Percentiles rank a stretch among this genome's conserved stretches.
These are phyloP conservation scores for Hyphopichia wangnamkhiaoensis DNA, from an alignment of 1,139 yeast genomes.

Conservation along the genomic window DNA sequence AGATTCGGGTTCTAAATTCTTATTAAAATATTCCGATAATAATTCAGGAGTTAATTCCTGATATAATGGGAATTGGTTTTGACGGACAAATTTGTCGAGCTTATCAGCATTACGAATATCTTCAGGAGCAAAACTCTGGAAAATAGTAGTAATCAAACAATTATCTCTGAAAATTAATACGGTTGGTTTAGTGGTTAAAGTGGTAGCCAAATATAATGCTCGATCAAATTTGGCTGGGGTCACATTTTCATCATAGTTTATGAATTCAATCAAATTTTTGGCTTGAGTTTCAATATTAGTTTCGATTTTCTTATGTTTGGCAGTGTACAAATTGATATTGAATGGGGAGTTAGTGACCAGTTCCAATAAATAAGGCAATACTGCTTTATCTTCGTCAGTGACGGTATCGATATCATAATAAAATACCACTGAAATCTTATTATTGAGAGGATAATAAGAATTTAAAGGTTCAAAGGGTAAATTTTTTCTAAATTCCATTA, in stretches of 20 bases:
- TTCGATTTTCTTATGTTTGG: constrained; percentile 47
- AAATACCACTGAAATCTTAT: constrained; percentile 52
- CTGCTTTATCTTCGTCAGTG: constrained; percentile 59
- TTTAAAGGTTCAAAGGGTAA: constrained; percentile 35
- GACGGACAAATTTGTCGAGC: constrained; percentile 50
- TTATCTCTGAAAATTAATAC: constrained; percentile 60
- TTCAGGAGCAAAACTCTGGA: constrained; percentile 61
- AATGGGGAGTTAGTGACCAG: constrained; percentile 57
- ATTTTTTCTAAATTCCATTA: constrained; percentile 38
- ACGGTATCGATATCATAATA: constrained; percentile 52
- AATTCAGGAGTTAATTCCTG: constrained; percentile 50
- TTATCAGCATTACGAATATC: constrained; percentile 54
- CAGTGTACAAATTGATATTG: constrained; percentile 53
- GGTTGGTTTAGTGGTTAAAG: constrained; percentile 62
- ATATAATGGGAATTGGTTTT: constrained; percentile 50
- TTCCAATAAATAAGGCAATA: constrained; percentile 60
- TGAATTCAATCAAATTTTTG: constrained; percentile 35
- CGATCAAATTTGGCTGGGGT: constrained; percentile 36
- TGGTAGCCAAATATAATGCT: constrained; percentile 49
- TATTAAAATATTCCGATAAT: constrained; percentile 36
- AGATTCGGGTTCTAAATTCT: constrained; percentile 15
- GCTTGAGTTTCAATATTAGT: constrained; percentile 45
- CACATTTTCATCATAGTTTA: constrained; percentile 39
- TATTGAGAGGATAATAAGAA: constrained; percentile 42
- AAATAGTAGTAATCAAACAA: constrained; percentile 51